These are phyloP conservation scores for Cladosporium sp. DNA, from an alignment of 2,329 filamentous ascomycete species.

Conservation along the genomic window DNA sequence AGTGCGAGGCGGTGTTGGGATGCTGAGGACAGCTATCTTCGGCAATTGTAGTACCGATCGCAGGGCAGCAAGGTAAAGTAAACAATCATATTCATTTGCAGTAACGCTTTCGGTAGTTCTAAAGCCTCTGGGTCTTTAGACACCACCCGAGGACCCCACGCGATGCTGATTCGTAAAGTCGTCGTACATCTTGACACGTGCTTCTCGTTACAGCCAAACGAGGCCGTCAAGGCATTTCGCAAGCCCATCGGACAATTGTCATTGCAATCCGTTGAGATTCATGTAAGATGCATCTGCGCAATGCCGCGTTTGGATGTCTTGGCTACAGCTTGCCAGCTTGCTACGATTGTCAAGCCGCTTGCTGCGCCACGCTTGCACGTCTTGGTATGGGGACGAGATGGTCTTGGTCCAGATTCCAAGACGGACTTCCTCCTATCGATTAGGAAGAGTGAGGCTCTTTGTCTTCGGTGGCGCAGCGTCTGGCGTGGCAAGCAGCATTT, in stretches of 20 bases:
- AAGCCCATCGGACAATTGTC: not conserved
- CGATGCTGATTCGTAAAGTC: no score
- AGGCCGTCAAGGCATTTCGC: no score
- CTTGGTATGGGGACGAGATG: not conserved
- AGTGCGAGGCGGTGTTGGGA: no score
- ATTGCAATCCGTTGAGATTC: not conserved
- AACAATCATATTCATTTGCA: no score
- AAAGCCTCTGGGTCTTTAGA: no score
- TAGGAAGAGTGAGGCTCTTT: constrained; percentile 1
- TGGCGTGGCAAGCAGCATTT: not conserved
- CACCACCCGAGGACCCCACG: no score
- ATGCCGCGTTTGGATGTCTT: not conserved
- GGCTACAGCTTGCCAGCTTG: not conserved
- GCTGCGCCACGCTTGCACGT: constrained; percentile 5
- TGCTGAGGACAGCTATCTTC: no score
- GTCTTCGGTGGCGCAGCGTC: not conserved
- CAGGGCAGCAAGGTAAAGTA: no score
- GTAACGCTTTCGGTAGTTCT: no score
- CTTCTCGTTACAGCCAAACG: no score
- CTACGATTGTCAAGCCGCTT: constrained; percentile 5
- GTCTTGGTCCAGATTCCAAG: not conserved
- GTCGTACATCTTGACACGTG: no score
- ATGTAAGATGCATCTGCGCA: not conserved
- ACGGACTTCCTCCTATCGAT: not conserved
- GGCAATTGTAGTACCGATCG: no score